Evolutionary conservation across 768 basidiomycete genomes (phyloP), one percentile per base, ranked within the genome.

Genomic region (Pisolithus albus): DNA sequence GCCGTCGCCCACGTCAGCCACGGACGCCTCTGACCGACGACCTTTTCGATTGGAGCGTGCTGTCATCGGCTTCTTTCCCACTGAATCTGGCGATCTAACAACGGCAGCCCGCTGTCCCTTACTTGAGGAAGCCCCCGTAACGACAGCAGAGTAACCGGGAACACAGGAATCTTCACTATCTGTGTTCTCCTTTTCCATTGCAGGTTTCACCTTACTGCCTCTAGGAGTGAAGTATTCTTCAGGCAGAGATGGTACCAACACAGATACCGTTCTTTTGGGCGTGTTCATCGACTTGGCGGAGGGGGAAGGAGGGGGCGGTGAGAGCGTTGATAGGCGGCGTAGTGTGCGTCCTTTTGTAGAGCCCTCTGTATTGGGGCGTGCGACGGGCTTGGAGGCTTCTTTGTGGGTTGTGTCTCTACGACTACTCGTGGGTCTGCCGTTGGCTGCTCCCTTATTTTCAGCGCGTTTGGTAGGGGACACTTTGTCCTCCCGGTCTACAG

Each of bases 241-340:
- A 6, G 63, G 54, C 0, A 67, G 41, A 8, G 64, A 36, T 11
- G 68, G 67, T 9, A 70, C 47, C 2, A 68, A 18, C 9, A 70
- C 68, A 10, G 64, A 68, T 4, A 64, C 40, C 15, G 51, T 55
- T 19, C 60, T 64, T 38, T 67, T 67, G 0, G 46, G 53, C 5
- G 45, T 51, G 18, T 38, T 54, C 3, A 44, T 8, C 1, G 11
- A 51, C 49, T 54, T 57, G 5, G 24, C 11, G 40, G 55, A 28
- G 41, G 48, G 49, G 9, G n/a, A 42, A 10, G 54, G 44, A 13
- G 57, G 52, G 6, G 51, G 46, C 8, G 53, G 49, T 2, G 58
- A 59, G 5, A 38, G 49, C 13, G 56, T 46, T 5, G 47, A 49
- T 1, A 60, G 52, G 18, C 42, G 59, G 43, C 32, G 23, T 3